Evolutionary conservation across 306 rosid genomes (phyloP).

Genomic region (Cucumis cinereus): DNA sequence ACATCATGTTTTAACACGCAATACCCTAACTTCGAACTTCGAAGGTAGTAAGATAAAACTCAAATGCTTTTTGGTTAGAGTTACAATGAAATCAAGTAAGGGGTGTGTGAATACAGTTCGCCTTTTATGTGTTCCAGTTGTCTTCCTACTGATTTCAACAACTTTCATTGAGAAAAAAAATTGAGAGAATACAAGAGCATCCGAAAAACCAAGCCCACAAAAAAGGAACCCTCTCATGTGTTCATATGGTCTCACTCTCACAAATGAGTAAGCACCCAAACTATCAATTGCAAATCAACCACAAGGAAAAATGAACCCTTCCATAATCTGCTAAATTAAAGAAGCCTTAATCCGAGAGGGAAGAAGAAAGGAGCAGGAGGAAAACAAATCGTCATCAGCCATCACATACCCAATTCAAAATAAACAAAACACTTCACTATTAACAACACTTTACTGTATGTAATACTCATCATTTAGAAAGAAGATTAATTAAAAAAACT

Average conservation of each 20-base stretch:
- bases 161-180: too few species aligned
- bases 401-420: background rate
- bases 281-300: background rate
- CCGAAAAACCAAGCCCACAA: too few species aligned
- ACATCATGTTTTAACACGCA: background rate
- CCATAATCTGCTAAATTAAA: background rate
- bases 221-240: background rate
- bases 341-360: background rate
- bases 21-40: background rate
- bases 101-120: background rate
- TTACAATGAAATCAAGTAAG: background rate
- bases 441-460: background rate
- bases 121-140: background rate
- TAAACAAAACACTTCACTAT: background rate
- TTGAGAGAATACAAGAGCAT: too few species aligned
- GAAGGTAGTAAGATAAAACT: background rate
- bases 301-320: background rate
- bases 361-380: background rate
- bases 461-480: background rate
- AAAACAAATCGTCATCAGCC: background rate
- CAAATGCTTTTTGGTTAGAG: background rate
- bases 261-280: background rate
- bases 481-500: background rate
- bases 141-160: too few species aligned
- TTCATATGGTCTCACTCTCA: background rate